Evolutionary conservation across 306 rosid genomes (phyloP).

Genomic region (Leucaena leucocephala): DNA sequence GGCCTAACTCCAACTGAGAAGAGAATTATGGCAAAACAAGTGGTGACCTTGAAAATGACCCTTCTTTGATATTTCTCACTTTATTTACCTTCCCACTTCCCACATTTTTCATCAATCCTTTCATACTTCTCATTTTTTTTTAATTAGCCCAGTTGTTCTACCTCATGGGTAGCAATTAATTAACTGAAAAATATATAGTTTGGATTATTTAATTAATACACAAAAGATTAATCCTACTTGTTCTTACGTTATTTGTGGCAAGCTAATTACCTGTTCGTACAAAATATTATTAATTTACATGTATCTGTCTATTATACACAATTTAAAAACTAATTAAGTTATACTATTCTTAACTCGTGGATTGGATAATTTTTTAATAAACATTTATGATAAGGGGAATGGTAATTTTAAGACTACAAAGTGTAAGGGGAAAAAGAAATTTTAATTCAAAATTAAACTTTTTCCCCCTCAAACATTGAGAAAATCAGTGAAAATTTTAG

Average conservation of each 20-base stretch:
- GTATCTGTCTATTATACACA: background rate
- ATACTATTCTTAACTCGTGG: too few relatives aligned
- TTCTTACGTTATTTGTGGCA: too few relatives aligned
- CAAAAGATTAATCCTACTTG: too few relatives aligned
- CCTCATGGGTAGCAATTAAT: background rate
- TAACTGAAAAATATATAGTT: background rate
- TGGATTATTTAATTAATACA: background rate
- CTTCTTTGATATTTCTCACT: constrained; percentile 4
- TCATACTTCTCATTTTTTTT: background rate
- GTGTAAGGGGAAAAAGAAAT: background rate
- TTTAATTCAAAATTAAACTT: too few relatives aligned
- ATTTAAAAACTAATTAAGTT: too few relatives aligned
- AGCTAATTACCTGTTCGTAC: too few relatives aligned
- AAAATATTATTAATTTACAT: background rate
- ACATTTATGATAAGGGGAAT: background rate
- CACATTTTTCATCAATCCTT: background rate
- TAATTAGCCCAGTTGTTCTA: background rate
- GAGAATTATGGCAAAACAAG: background rate
- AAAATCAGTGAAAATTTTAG: too few relatives aligned
- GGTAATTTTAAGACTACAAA: background rate
- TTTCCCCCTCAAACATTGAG: too few relatives aligned
- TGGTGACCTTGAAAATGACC: background rate
- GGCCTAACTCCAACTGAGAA: background rate
- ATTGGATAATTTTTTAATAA: background rate
- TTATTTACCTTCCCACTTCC: background rate